A percentile compares a stretch with the other conserved stretches of the same genome.
Conservation (phyloP, 2,329 filamentous ascomycete species). For the Sporothrix humicola region DNA sequence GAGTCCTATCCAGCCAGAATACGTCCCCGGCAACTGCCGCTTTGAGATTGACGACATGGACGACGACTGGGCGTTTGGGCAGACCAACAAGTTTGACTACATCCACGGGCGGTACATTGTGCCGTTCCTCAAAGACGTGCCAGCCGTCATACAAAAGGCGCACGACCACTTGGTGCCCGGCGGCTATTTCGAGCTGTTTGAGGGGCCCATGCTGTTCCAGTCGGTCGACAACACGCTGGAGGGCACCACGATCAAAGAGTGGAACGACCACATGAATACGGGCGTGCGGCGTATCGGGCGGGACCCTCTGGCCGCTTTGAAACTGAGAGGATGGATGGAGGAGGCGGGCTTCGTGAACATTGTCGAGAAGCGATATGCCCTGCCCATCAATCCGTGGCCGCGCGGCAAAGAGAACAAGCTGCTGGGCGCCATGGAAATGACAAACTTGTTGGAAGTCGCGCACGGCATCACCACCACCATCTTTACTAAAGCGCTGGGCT, state of each 20-base stretch:
- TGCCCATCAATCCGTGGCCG: conserved; percentile 48
- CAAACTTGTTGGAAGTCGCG: conserved; percentile 45
- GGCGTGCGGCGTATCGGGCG: conserved; percentile 34
- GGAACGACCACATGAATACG: conserved; percentile 41
- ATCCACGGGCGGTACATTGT: conserved; percentile 59
- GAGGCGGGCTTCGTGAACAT: conserved; percentile 45
- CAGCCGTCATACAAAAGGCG: conserved; percentile 52
- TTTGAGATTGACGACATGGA: conserved; percentile 63
- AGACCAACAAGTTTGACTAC: conserved; percentile 57
- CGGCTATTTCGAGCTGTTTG: conserved; percentile 49
- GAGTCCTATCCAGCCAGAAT: conserved; percentile 54
- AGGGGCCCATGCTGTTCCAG: conserved; percentile 40
- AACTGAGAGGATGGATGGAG: conserved; percentile 37
- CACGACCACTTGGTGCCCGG: conserved; percentile 52
- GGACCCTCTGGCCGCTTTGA: conserved; percentile 32
- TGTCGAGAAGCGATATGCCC: conserved; percentile 42
- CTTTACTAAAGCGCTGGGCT: conserved; percentile 44
- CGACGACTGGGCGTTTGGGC: conserved; percentile 54
- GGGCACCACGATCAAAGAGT: conserved; percentile 41
- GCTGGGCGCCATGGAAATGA: conserved; percentile 47
- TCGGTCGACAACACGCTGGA: conserved; percentile 43
- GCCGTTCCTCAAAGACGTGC: conserved; percentile 58
- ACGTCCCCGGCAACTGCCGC: conserved; percentile 59
- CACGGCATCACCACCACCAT: conserved; percentile 45
- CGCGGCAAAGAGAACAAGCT: conserved; percentile 47